A percentile compares a stretch with the other conserved stretches of the same genome.
Conservation (phyloP, 2,329 filamentous ascomycete genomes). For the Stagonosporopsis rhizophila region DNA sequence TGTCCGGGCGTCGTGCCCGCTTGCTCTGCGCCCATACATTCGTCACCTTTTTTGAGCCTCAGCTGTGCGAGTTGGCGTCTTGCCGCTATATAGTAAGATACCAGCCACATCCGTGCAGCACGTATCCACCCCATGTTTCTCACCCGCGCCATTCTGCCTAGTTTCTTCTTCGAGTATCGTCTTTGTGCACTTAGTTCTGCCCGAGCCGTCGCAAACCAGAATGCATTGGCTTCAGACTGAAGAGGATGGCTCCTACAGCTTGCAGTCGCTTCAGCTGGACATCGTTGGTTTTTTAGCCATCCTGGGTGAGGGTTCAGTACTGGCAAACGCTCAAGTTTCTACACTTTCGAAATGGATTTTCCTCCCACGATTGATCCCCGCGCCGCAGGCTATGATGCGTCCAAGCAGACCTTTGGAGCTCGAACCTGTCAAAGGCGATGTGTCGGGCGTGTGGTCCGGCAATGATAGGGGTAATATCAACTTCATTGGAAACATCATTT, state of each 20-base stretch:
- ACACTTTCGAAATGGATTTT: conserved; percentile 59
- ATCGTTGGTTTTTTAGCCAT: conserved; percentile 64
- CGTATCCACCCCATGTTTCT: conserved; percentile 30
- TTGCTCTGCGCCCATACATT: conserved; percentile 21
- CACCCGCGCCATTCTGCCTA: conserved; percentile 22
- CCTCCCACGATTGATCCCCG: conserved; percentile 58
- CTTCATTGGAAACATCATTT: conserved; percentile 57
- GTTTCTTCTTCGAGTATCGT: conserved; percentile 8
- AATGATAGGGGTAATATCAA: conserved; percentile 56
- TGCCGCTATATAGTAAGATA: conserved; percentile 2
- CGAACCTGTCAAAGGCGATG: conserved; percentile 49
- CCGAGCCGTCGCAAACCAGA: not conserved
- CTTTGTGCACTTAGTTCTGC: not conserved
- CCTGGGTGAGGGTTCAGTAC: conserved; percentile 59
- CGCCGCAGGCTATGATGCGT: conserved; percentile 59
- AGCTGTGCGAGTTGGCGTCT: conserved; percentile 12
- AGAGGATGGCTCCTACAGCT: conserved; percentile 27
- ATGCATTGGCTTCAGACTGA: conserved; percentile 49
- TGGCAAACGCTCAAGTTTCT: conserved; percentile 59
- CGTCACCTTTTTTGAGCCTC: conserved; percentile 26
- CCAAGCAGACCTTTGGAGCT: conserved; percentile 54
- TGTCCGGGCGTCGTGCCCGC: not conserved
- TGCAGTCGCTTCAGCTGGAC: conserved; percentile 58
- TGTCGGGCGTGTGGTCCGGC: conserved; percentile 57
- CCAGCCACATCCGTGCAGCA: conserved; percentile 17